Evolutionary conservation across 192 early-diverging fungal genomes (phyloP), one percentile per base, ranked within the genome.

Genomic region (Coemansia umbellata): DNA sequence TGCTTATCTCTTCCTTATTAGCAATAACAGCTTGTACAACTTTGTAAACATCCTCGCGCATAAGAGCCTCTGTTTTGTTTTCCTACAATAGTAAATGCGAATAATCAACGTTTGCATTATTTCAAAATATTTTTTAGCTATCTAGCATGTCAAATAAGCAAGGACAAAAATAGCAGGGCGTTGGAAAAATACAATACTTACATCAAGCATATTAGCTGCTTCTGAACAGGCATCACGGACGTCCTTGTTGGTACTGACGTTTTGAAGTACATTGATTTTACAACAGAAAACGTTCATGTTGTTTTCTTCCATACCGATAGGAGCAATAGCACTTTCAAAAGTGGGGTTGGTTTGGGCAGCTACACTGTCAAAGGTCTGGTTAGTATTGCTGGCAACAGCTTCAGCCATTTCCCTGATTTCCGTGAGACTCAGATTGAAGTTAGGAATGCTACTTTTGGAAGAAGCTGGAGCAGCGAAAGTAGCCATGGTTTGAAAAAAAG

Each of bases 141-240:
- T n/a, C n/a, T n/a, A n/a, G n/a, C n/a, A n/a, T n/a, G n/a, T n/a
- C n/a, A n/a, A n/a, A n/a, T 22, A 35, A 35, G 33, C 1, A 23
- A 18, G 14, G 3, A 42, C 21, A 42, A 22, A 2, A 9, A 42
- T 21, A 42, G 28, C 21, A 45, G 2, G 17, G 1, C 5, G 1
- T 0, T 26, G 4, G 9, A 10, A 8, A 26, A 27, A 28, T 26
- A 8, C 26, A 22, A 2, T 23, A 33, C 53, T 44, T 55, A 55
- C 53, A n/a, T 49, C 47, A 13, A 76, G 63, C 8, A 61, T 44
- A 44, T 76, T 70, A 42, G 81, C 79, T 0, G 78, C 83, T 5
- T 79, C 80, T 14, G 73, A 71, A 8, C 81, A 66, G 17, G 85
- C 85, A 15, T 84, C 82, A 22, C 85, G 77, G 1, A 85, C 74